phyloP scores from a whole-genome alignment of 371 early-diverging fungal species.

The Batkoa obscura region DNA sequence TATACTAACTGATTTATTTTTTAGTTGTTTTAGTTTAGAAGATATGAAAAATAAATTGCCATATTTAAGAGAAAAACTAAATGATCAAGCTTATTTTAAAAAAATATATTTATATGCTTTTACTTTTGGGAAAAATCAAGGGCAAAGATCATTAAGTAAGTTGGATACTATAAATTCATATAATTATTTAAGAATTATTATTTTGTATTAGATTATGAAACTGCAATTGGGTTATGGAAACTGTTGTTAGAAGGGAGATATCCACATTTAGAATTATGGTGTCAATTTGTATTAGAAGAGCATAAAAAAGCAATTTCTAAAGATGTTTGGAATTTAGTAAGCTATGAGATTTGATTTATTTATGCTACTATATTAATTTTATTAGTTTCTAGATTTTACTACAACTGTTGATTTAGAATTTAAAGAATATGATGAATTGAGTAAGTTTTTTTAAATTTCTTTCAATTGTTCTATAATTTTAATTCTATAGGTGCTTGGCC shows the following conservation, averaged over 20 bases:
- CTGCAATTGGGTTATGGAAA: slow-evolving; percentile 57
- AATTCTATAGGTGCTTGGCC: no score
- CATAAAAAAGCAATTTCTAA: slow-evolving; percentile 58
- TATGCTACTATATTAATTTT: no score
- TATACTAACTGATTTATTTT: background rate
- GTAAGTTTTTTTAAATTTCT: no score
- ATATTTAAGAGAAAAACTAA: slow-evolving; percentile 23
- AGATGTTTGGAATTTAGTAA: slow-evolving; percentile 70
- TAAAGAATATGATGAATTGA: no score
- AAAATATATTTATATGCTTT: slow-evolving; percentile 64
- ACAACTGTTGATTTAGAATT: no score
- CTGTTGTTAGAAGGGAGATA: slow-evolving; percentile 37
- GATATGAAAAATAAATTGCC: slow-evolving; percentile 33
- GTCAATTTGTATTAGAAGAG: slow-evolving; percentile 45
- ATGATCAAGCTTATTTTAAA: slow-evolving; percentile 32
- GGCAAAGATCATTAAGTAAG: slow-evolving; percentile 58
- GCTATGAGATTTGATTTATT: background rate
- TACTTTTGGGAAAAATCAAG: slow-evolving; percentile 38
- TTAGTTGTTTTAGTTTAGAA: slow-evolving; percentile 39
- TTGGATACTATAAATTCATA: slow-evolving; percentile 3
- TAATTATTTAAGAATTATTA: background rate
- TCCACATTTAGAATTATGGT: slow-evolving; percentile 44
- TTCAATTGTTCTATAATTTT: no score
- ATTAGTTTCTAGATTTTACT: no score
- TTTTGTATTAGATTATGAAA: slow-evolving; percentile 32